Percentiles rank a stretch among this genome's conserved stretches.
Conservation (phyloP, 257 asterid genomes). For the Salvia miltiorrhiza region DNA sequence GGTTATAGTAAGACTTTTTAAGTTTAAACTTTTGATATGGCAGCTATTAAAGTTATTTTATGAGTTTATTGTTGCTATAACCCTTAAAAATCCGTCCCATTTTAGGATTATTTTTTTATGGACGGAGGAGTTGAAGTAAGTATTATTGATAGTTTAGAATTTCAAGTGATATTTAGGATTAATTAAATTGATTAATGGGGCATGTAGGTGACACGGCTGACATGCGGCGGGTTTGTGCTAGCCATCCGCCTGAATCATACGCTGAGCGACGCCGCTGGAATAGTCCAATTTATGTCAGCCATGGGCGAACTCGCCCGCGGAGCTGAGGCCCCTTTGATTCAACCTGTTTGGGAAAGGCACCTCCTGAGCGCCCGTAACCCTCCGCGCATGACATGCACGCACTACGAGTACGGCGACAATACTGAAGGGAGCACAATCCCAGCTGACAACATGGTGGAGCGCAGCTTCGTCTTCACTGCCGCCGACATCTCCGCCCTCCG, state of each 20-base stretch:
- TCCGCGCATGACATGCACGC: constrained; percentile 37
- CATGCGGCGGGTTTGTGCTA: constrained; percentile 45
- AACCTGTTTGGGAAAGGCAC: constrained; percentile 61
- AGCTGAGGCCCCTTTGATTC: constrained; percentile 31
- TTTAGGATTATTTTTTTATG: too few species aligned
- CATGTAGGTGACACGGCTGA: constrained; percentile 10
- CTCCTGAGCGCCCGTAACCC: constrained; percentile 48
- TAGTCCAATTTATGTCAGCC: constrained; percentile 51
- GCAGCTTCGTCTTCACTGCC: constrained; percentile 54
- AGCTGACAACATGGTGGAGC: constrained; percentile 47
- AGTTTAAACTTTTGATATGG: too few species aligned
- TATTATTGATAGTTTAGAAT: too few species aligned
- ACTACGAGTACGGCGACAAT: constrained; percentile 45
- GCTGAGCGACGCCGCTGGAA: constrained; percentile 57
- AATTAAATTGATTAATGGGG: too few species aligned
- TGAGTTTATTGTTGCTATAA: too few species aligned
- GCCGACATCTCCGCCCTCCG: constrained; percentile 48
- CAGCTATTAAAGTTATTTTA: too few species aligned
- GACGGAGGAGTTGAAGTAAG: too few species aligned
- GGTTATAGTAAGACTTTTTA: too few species aligned
- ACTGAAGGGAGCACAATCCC: constrained; percentile 41
- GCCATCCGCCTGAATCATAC: constrained; percentile 63
- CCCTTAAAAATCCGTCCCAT: too few species aligned
- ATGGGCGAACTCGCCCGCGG: constrained; percentile 63
- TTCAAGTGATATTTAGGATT: too few species aligned